Evolutionary conservation across 352 stramenopile genomes (phyloP), one percentile per base, ranked within the genome.

Genomic region (Chrysophaeum taylorii): DNA sequence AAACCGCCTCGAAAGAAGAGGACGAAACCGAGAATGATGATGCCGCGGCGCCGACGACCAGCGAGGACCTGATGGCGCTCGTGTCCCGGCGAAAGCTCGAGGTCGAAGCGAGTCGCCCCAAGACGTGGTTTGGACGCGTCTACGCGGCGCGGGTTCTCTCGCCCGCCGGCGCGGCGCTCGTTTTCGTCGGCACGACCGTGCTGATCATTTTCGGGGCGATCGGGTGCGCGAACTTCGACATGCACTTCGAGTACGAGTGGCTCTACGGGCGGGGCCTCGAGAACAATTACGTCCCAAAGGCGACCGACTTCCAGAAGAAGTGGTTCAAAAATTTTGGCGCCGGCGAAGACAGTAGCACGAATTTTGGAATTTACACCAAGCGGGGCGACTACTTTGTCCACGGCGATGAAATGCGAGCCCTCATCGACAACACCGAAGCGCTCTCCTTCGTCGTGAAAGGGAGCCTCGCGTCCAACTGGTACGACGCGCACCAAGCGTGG

Each of bases 251-350:
- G n/a, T n/a, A n/a, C n/a, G n/a, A n/a, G n/a, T n/a, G n/a, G n/a
- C n/a, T n/a, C n/a, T n/a, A n/a, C n/a, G n/a, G n/a, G n/a, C n/a
- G n/a, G n/a, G n/a, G n/a, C 29, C 60, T 15, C 23, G 54, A 64
- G 54, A 53, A 23, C n/a, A n/a, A 53, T n/a, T 41, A 63, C 53
- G 29, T 21, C 35, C 53, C 35, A 21, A 21, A 68, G 14, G 25
- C 31, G n/a, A 33, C 66, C 66, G n/a, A 63, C 52, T 63, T 36
- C 29, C n/a, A 63, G 52, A 41, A 38, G 9, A 15, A 63, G 7
- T 36, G 33, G 27, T 63, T 63, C 52, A 7, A 25, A 15, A 15
- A 63, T 15, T 25, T 14, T 15, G 23, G 25, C 27, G 7, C 36
- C 29, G 36, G 14, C 9, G 12, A 33, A 25, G 52, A 38, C 29